These are phyloP conservation scores for Tolypocladium pustulatum DNA, from an alignment of 2,329 filamentous ascomycete species.

Conservation along the genomic window DNA sequence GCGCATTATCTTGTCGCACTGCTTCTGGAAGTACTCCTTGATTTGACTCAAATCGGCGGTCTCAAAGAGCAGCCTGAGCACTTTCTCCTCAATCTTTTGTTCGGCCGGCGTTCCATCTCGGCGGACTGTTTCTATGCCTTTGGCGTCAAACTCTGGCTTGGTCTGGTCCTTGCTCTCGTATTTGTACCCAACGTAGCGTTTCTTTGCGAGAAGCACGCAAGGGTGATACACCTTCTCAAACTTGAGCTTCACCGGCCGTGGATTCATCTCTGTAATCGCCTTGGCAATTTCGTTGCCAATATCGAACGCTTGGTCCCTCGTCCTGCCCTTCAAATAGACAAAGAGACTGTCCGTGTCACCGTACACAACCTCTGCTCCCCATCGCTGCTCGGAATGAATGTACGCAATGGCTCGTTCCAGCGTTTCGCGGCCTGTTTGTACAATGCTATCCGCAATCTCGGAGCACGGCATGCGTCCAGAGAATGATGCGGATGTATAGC, in stretches of 20 bases:
- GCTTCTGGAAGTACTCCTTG: constrained; percentile 79
- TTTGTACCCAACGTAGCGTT: constrained; percentile 96
- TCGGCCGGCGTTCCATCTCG: constrained; percentile 90
- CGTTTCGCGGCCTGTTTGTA: constrained; percentile 90
- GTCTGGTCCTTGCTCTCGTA: constrained; percentile 70
- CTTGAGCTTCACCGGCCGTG: constrained; percentile 85
- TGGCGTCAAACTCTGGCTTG: constrained; percentile 88
- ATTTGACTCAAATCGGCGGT: constrained; percentile 82
- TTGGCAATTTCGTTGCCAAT: constrained; percentile 89
- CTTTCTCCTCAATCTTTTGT: constrained; percentile 93
- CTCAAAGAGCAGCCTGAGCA: constrained; percentile 78
- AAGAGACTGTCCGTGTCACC: constrained; percentile 96
- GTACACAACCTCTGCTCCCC: constrained; percentile 95
- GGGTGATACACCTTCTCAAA: constrained; percentile 98
- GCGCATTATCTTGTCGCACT: constrained; percentile 87
- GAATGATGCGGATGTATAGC: constrained; percentile 93
- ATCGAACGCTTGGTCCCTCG: constrained; percentile 77
- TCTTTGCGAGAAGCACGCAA: constrained; percentile 88
- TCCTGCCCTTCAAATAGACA: constrained; percentile 77
- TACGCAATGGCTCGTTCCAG: constrained; percentile 86
- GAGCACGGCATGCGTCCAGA: constrained; percentile 96
- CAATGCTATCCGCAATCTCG: constrained; percentile 96
- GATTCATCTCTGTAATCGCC: constrained; percentile 80
- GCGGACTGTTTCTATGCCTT: constrained; percentile 95
- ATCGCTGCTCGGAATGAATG: constrained; percentile 77